Base-by-base conservation (phyloP, 805 yeast species). In the Metschnikowia reukaufii region DNA sequence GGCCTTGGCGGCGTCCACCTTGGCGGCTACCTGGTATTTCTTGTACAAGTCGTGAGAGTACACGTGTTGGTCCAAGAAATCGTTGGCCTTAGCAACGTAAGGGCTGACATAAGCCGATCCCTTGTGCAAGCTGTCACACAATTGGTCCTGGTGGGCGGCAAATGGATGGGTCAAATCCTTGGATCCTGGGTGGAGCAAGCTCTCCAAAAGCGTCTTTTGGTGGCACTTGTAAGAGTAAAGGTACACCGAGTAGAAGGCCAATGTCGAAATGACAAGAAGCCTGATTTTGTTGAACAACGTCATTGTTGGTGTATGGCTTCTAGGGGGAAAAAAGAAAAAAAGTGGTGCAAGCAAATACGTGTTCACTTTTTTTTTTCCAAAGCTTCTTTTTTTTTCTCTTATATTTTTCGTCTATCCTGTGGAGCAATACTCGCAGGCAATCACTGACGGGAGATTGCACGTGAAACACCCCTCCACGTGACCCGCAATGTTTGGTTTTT, bases 221-320 rank as follows among this genome's bases (percentile, higher is more conserved):
- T 65, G 58, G 57, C 77, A 73, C 58, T 72, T 72, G 62, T 70
- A 72, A 29, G 64, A 57, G 55, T 59, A 61, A 51, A 73, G 68
- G 62, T 73, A 73, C 33, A 64, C 50, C 29, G 65, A 52, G 56
- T 73, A 73, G 38, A 68, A 51, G 25, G 64, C 57, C 36, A 67
- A 44, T 41, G 64, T 50, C 27, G 66, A 50, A 39, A 61, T 45
- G 33, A 64, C 31, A 41, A 58, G 52, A 40, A 44, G 49, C 57
- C 51, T 63, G 50, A 58, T 40, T 37, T 56, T 56, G 39, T 57
- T 54, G 36, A 56, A 41, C 29, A 44, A 39, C 19, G 50, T 41
- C 59, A 51, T 52, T 39, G 34, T 42, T n/a, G 36, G 18, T n/a
- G 19, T 10, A 16, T n/a, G 36, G 36, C 13, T 13, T 23, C 21